Evolutionary conservation across 768 basidiomycete species (phyloP), one percentile per base, ranked within the genome.

Genomic region (Chalciporus pseudorubinellus): DNA sequence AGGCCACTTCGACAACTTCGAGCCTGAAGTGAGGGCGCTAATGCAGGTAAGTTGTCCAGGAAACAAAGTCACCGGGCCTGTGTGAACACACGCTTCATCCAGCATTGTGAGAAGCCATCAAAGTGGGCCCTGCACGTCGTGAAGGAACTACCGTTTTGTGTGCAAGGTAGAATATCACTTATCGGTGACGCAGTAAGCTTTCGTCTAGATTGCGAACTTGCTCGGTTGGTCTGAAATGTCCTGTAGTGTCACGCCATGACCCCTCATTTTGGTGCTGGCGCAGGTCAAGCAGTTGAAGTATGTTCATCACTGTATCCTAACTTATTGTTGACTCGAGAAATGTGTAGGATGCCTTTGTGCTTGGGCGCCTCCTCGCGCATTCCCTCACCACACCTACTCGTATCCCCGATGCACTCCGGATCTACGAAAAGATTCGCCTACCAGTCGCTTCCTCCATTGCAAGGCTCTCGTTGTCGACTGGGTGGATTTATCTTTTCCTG

Each of bases 141-240:
- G 24, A 69, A 69, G 13, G 69, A 70, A 9, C 62, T 82, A 9
- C 69, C 72, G 0, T 69, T 68, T 4, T 78, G 69, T 42, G 70
- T 72, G 3, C 63, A 59, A 16, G 70, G 71, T 10, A 64, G 69
- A 6, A 73, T 81, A 0, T 73, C 72, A 6, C 67, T 84, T 9
- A 61, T 77, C 3, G 81, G 80, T 7, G 82, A 83, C 57, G 74
- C 81, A 14, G 76, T 77, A 44, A 42, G 70, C 56, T 7, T 16
- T 22, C 48, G 14, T 14, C 24, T 46, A 7, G 3, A 19, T 9
- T 1, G 2, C 2, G 11, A 16, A 6, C 8, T 18, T 22, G 10
- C 22, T 22, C 4, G 22, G 12, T 33, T 39, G 38, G 49, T 20
- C 16, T 18, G 36, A 38, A 0, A 6, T 19, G 8, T 14, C 11